Evolutionary conservation across 495 filamentous ascomycete genomes (phyloP).

Genomic region (Tuber aestivum): DNA sequence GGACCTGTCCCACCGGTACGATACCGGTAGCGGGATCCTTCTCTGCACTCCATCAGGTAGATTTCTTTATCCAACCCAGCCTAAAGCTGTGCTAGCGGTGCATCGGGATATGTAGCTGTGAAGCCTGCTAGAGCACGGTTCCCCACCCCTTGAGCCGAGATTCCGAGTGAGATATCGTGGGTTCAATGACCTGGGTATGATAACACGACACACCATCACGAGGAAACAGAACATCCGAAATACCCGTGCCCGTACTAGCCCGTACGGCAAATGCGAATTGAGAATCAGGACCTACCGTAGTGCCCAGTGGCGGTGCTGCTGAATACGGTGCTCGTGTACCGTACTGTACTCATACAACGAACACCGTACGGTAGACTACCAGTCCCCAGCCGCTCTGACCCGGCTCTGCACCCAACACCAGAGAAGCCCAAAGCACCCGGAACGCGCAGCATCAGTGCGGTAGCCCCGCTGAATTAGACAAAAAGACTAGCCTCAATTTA

Average conservation of each 20-base stretch:
- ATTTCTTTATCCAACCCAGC: background rate
- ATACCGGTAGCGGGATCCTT: background rate
- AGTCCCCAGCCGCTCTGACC: background rate
- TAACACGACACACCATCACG: background rate
- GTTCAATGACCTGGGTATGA: background rate
- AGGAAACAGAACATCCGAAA: background rate
- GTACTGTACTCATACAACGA: too few species aligned
- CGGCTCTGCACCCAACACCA: background rate
- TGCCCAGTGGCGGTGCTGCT: background rate
- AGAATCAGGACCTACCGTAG: background rate
- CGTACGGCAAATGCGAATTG: background rate
- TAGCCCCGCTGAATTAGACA: background rate
- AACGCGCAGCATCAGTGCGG: background rate
- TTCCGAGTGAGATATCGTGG: background rate
- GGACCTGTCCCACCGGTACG: too few species aligned
- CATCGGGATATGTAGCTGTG: background rate
- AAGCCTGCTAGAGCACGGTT: background rate
- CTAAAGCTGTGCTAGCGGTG: background rate
- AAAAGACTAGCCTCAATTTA: background rate
- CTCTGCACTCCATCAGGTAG: background rate
- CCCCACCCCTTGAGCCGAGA: background rate
- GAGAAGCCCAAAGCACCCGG: background rate
- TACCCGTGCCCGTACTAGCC: background rate
- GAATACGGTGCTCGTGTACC: background rate
- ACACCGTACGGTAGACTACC: background rate